Conservation (phyloP, 75 land plant genomes). For the Picea sitchensis region DNA sequence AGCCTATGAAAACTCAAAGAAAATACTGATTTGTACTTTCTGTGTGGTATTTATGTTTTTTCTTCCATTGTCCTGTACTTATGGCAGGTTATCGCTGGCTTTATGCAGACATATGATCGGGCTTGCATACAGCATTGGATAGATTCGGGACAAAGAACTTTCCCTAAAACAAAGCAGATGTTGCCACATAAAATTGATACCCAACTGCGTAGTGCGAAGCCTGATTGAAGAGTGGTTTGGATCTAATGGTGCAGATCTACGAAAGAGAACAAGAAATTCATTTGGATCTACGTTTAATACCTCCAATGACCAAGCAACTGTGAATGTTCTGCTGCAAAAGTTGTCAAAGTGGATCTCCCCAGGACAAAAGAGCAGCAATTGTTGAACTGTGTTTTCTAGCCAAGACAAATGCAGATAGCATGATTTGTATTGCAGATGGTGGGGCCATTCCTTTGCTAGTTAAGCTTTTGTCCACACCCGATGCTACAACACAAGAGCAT, state of each 20-base stretch:
- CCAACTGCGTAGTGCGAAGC: conserved; percentile 80
- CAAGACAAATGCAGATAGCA: conserved; percentile 72
- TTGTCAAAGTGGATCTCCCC: conserved; percentile 39
- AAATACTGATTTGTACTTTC: background rate
- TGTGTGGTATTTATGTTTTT: background rate
- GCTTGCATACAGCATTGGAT: conserved; percentile 88
- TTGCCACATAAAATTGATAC: conserved; percentile 58
- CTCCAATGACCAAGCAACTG: conserved; percentile 46
- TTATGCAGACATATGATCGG: conserved; percentile 81
- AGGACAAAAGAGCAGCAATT: conserved; percentile 54
- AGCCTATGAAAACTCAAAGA: background rate
- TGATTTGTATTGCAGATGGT: conserved; percentile 74
- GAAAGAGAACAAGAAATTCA: conserved; percentile 22
- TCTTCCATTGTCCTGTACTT: background rate
- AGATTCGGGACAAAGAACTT: conserved; percentile 70
- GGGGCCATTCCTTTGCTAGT: conserved; percentile 77
- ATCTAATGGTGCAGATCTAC: conserved; percentile 57
- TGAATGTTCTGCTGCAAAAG: conserved; percentile 59
- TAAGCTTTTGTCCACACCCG: conserved; percentile 46
- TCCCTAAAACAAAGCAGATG: conserved; percentile 82
- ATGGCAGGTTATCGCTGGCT: background rate
- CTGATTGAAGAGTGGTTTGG: conserved; percentile 81
- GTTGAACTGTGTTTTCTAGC: conserved; percentile 69
- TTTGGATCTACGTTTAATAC: conserved; percentile 22
- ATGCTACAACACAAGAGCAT: conserved; percentile 64